phyloP scores from a whole-genome alignment of 2,329 filamentous ascomycete species.

The Orbilia quercus region DNA sequence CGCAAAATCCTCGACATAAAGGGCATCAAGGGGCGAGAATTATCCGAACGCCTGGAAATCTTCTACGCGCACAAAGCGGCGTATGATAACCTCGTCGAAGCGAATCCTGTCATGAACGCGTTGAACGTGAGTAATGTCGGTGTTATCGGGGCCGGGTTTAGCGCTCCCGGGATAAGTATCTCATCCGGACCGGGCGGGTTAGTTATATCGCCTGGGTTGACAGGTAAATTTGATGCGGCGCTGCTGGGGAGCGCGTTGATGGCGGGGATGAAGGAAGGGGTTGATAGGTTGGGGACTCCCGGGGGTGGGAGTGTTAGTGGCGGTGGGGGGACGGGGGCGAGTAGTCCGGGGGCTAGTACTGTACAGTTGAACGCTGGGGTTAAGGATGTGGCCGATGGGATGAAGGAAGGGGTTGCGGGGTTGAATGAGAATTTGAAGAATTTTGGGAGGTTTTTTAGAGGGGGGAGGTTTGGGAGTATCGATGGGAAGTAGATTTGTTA shows the following conservation, averaged over 20 bases:
- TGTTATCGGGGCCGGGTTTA: neutral
- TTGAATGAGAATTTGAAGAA: conserved; percentile 56
- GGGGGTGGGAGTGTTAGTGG: conserved; percentile 17
- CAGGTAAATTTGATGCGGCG: conserved; percentile 48
- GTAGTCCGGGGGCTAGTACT: conserved; percentile 43
- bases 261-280: conserved; percentile 49
- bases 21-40: conserved; percentile 85
- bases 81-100: conserved; percentile 62
- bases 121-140: conserved; percentile 31
- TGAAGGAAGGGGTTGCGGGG: conserved; percentile 50
- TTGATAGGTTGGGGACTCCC: conserved; percentile 51
- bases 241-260: conserved; percentile 48
- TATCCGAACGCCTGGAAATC: conserved; percentile 83
- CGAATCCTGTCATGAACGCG: conserved; percentile 57
- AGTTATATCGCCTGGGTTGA: conserved; percentile 33
- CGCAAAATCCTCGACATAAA: conserved; percentile 95
- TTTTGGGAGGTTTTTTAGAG: conserved; percentile 55
- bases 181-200: conserved; percentile 12
- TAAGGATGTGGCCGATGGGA: conserved; percentile 35
- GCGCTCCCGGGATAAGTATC: conserved; percentile 17
- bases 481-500: conserved; percentile 23
- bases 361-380: conserved; percentile 27
- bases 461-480: conserved; percentile 44
- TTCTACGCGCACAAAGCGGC: conserved; percentile 82
- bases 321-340: conserved; percentile 25